Evolutionary conservation across 2,329 filamentous ascomycete species (phyloP), one percentile per base, ranked within the genome.

Genomic region (Neonectria sp.): DNA sequence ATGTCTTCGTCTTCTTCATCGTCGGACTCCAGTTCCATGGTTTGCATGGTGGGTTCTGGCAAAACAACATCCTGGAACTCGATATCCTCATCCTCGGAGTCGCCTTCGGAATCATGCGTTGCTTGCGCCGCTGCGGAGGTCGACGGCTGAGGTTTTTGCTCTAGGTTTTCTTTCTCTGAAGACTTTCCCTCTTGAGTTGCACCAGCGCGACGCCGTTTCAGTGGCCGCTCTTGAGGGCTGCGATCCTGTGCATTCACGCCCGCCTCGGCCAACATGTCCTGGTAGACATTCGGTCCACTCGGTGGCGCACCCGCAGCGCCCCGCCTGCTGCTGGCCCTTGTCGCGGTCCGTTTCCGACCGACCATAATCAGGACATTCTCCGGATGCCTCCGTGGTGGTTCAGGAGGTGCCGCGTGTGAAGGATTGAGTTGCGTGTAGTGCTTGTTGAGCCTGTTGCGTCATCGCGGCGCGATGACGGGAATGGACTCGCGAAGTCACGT

Each of bases 61-160:
- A 87, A 71, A 4, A 77, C 71, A 2, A 88, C 84, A 72, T 89
- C 86, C 67, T 88, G 82, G 70, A 88, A 88, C 49, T 86, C 82
- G 25, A 85, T 62, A 13, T 81, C 79, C 3, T 85, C 83, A 4
- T 84, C 84, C 3, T 84, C 81, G 1, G 82, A 79, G 2, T 79
- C 80, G 1, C 79, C 80, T 0, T 77, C 75, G 31, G 31, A 21
- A 12, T 13, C 51, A 6, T 77, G 73, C 0, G 73, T 70, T 3
- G 65, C 65, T 37, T 57, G 55, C 11, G n/a, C 33, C 8, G 25
- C 24, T 13, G 29, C 31, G 3, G 55, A 15, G 6, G 13, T 62
- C 9, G 60, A 45, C 0, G 65, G 25, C 13, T 63, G 7, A 3
- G 68, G 25, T 9, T 45, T 31, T 15, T 33, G 27, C 4, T 13